Evolutionary conservation across 108 stramenopile genomes (phyloP).

Genomic region (Seminavis robusta): DNA sequence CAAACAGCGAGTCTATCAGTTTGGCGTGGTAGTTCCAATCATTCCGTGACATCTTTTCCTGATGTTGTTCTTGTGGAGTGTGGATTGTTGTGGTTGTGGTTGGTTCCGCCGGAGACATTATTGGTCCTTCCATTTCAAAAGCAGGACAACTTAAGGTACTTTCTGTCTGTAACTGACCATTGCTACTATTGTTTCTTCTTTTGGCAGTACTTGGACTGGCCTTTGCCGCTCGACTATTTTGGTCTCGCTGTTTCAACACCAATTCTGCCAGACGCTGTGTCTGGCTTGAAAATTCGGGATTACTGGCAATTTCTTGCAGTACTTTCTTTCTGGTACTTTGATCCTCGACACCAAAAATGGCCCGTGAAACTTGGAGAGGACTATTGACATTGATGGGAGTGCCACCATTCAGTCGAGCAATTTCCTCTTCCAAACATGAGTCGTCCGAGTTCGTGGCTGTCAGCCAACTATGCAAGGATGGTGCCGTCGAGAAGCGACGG

Average conservation of each 20-base stretch:
- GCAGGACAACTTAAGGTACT: too few species aligned
- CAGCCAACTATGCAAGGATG: too few species aligned
- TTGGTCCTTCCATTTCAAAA: too few species aligned
- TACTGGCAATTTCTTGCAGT: slow-evolving; percentile 16
- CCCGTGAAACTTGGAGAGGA: slow-evolving; percentile 63
- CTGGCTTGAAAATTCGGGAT: slow-evolving; percentile 3
- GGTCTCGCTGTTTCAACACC: slow-evolving; percentile 51
- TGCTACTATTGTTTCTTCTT: too few species aligned
- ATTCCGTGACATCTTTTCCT: too few species aligned
- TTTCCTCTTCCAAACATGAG: slow-evolving; percentile 3
- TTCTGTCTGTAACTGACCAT: too few species aligned
- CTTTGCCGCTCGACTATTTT: slow-evolving; percentile 1
- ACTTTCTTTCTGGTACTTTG: slow-evolving; percentile 17
- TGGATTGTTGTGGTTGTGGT: too few species aligned
- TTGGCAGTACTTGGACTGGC: too few species aligned
- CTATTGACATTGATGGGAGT: slow-evolving; percentile 58
- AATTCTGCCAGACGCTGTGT: slow-evolving; percentile 40
- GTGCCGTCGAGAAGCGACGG: background rate
- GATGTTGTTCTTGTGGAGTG: too few species aligned
- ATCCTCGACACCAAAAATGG: slow-evolving; percentile 43
- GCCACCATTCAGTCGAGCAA: slow-evolving; percentile 25
- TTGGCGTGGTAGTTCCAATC: too few species aligned
- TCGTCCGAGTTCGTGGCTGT: too few species aligned
- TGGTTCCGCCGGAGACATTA: too few species aligned
- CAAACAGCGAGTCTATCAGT: slow-evolving; percentile 28